Evolutionary conservation across 2,329 filamentous ascomycete species (phyloP).

Genomic region (Ceratocystiopsis brevicomis): DNA sequence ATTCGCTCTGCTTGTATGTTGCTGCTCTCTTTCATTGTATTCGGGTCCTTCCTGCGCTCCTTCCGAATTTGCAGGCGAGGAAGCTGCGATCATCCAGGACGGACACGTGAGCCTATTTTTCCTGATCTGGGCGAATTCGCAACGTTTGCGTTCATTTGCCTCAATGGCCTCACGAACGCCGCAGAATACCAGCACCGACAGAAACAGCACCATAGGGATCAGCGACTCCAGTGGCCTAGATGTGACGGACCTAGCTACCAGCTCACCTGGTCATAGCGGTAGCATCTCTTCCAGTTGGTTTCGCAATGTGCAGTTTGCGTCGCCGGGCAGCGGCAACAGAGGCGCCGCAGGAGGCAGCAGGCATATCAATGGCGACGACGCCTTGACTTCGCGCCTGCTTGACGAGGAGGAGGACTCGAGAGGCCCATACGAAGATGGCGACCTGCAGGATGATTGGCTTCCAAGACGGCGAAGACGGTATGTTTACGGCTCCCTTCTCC

Average conservation of each 20-base stretch:
- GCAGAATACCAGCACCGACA: too few species aligned
- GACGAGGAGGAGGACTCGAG: slow-evolving; percentile 1
- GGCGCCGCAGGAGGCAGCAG: background rate
- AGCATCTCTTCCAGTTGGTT: slow-evolving; percentile 6
- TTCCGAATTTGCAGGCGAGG: too few species aligned
- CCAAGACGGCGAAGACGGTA: slow-evolving; percentile 3
- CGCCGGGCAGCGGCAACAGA: background rate
- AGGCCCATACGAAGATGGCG: background rate
- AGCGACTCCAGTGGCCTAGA: too few species aligned
- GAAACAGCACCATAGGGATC: too few species aligned
- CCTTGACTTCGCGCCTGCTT: slow-evolving; percentile 1
- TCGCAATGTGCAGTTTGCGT: slow-evolving; percentile 6
- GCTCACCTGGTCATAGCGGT: slow-evolving; percentile 2
- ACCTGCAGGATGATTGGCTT: slow-evolving; percentile 4
- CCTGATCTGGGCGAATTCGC: too few species aligned
- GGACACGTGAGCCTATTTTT: too few species aligned
- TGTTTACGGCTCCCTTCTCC: background rate
- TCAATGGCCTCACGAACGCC: too few species aligned
- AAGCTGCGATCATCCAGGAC: too few species aligned
- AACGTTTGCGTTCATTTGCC: too few species aligned
- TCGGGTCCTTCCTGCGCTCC: too few species aligned
- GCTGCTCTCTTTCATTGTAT: too few species aligned
- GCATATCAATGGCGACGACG: background rate
- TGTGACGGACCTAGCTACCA: background rate
- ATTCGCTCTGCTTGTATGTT: too few species aligned